phyloP scores from a whole-genome alignment of 2,329 filamentous ascomycete species.

The Triangularia verruculosa region DNA sequence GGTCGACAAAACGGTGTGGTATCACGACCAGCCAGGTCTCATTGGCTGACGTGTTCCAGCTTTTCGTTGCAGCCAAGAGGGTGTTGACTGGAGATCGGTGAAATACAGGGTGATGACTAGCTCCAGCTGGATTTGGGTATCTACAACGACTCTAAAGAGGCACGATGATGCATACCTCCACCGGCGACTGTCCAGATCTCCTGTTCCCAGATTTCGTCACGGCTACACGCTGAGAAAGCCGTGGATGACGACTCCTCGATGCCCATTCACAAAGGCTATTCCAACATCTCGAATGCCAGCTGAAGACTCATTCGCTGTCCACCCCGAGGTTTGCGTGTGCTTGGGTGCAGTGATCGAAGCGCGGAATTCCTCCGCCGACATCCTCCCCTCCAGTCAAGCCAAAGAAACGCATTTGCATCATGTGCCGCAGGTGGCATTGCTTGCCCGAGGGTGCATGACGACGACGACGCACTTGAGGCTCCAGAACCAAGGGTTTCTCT shows the following conservation, averaged over 20 bases:
- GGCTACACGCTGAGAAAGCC: slow-evolving; percentile 2
- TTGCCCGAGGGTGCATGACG: background rate
- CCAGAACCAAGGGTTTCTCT: background rate
- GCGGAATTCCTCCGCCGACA: background rate
- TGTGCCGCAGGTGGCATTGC: background rate
- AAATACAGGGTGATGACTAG: no score
- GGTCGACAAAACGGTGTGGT: background rate
- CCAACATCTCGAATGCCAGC: background rate
- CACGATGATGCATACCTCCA: background rate
- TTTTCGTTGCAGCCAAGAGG: background rate
- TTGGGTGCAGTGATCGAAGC: slow-evolving; percentile 12
- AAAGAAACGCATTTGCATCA: slow-evolving; percentile 24
- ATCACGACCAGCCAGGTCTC: background rate
- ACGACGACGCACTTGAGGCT: background rate
- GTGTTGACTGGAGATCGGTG: background rate
- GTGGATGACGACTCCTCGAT: slow-evolving; percentile 8
- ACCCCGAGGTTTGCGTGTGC: slow-evolving; percentile 5
- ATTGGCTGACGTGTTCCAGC: background rate
- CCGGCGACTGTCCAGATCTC: background rate
- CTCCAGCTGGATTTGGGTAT: no score
- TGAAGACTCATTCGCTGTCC: background rate
- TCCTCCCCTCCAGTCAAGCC: slow-evolving; percentile 9
- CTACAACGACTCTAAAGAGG: background rate
- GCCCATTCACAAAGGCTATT: slow-evolving; percentile 6
- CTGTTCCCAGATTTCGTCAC: background rate